Percentiles rank a stretch among this genome's conserved stretches.
These are phyloP conservation scores for Epichloe festucae DNA, from an alignment of 2,329 filamentous ascomycete species.

Conservation along the genomic window DNA sequence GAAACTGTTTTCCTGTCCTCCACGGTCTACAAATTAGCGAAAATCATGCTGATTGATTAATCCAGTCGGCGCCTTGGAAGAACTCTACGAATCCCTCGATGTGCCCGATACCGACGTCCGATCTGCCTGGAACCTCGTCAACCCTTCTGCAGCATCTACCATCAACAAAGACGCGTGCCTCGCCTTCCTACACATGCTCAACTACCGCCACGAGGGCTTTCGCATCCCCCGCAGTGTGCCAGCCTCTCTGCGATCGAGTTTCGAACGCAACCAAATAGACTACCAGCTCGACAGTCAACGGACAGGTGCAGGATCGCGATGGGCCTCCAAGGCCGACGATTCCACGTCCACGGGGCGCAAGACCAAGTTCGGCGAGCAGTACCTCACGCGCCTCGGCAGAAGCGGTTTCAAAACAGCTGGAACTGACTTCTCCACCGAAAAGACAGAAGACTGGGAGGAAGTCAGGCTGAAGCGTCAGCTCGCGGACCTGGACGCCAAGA, in stretches of 20 bases:
- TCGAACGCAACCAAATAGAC: constrained; percentile 93
- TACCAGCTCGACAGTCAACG: constrained; percentile 77
- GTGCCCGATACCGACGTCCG: constrained; percentile 68
- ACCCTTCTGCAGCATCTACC: constrained; percentile 67
- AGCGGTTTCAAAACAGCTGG: constrained; percentile 69
- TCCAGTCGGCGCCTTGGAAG: constrained; percentile 61
- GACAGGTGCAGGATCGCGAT: constrained; percentile 53
- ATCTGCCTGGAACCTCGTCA: constrained; percentile 94
- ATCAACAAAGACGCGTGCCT: constrained; percentile 94
- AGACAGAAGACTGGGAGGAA: constrained; percentile 95
- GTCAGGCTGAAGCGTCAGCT: constrained; percentile 89
- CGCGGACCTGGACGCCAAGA: constrained; percentile 75
- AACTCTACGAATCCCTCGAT: constrained; percentile 72
- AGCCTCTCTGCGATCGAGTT: constrained; percentile 77
- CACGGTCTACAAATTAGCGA: too few relatives aligned
- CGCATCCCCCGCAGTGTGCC: constrained; percentile 87
- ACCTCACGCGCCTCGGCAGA: constrained; percentile 80
- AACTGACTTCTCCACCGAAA: constrained; percentile 78
- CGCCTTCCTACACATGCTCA: constrained; percentile 92
- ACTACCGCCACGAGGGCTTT: constrained; percentile 88
- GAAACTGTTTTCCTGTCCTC: too few relatives aligned
- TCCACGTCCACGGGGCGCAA: constrained; percentile 77
- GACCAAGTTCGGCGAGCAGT: constrained; percentile 94
- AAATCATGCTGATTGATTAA: not conserved
- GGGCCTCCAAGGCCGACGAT: constrained; percentile 69